Conservation (phyloP, 2,329 filamentous ascomycete genomes). For the Nemania diffusa region DNA sequence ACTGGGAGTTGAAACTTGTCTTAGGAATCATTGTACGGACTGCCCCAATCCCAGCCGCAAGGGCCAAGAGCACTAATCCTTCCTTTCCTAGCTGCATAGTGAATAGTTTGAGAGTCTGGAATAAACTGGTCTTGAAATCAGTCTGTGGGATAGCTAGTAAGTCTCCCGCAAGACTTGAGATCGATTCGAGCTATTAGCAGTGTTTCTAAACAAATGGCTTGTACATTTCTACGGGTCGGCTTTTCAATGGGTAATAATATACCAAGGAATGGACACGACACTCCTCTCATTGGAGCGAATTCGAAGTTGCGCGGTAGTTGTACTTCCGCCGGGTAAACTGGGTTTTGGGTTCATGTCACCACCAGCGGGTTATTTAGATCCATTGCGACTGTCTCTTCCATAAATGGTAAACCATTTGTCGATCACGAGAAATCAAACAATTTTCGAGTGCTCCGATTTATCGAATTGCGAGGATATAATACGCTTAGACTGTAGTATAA, state of each 20-base stretch:
- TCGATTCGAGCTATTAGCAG: background rate
- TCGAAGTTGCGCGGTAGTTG: conserved; percentile 11
- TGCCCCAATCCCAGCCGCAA: conserved; percentile 42
- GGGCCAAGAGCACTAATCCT: conserved; percentile 33
- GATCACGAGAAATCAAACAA: background rate
- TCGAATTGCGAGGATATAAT: background rate
- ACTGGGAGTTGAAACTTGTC: conserved; percentile 53
- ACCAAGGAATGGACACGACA: background rate
- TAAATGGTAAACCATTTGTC: background rate
- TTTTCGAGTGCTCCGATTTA: background rate
- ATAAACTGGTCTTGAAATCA: background rate
- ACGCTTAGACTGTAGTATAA: background rate
- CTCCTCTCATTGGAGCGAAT: conserved; percentile 23
- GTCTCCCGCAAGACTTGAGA: background rate
- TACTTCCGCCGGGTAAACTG: conserved; percentile 23
- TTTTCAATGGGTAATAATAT: background rate
- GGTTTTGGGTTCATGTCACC: conserved; percentile 2
- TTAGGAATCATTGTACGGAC: conserved; percentile 53
- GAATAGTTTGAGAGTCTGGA: background rate
- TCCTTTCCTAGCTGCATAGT: conserved; percentile 28
- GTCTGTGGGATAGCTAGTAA: background rate
- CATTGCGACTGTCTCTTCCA: background rate
- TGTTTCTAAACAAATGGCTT: background rate
- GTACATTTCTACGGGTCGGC: background rate
- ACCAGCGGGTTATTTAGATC: background rate